A percentile compares a stretch with the other conserved stretches of the same genome.
phyloP scores from a whole-genome alignment of 306 rosid genomes.

The Trifolium fragiferum region DNA sequence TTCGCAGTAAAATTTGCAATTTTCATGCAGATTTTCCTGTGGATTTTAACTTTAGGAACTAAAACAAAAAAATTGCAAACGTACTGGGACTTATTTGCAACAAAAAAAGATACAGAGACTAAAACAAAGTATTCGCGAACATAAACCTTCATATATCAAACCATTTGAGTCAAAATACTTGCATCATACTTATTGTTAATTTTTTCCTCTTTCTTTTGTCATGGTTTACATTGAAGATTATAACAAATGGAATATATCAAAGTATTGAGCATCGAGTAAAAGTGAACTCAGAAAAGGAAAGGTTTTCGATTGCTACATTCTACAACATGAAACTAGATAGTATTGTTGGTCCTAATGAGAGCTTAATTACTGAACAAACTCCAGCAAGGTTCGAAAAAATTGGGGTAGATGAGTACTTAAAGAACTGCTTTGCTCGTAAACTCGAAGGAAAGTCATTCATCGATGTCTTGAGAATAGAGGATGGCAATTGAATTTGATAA shows the following conservation, averaged over 20 bases:
- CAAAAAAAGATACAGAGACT: too few species aligned
- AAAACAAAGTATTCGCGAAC: too few species aligned
- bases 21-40: too few species aligned
- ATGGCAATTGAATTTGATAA: not conserved
- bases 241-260: conserved; percentile 48
- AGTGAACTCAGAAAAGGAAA: conserved; percentile 44
- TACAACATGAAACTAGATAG: conserved; percentile 10
- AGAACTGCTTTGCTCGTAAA: conserved; percentile 37
- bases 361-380: conserved; percentile 37
- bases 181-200: too few species aligned
- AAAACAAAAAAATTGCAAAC: too few species aligned
- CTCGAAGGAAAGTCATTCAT: conserved; percentile 48
- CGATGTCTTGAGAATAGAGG: conserved; percentile 39
- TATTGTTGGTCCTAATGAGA: conserved; percentile 39
- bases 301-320: conserved; percentile 57
- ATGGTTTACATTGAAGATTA: conserved; percentile 38
- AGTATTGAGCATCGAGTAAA: conserved; percentile 53
- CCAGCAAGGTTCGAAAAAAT: conserved; percentile 43
- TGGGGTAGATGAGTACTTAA: conserved; percentile 30
- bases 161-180: too few species aligned
- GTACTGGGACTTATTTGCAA: too few species aligned
- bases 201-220: not conserved
- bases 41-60: too few species aligned
- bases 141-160: too few species aligned
- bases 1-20: too few species aligned